phyloP scores from a whole-genome alignment of 2,329 filamentous ascomycete genomes.

The Chaetomium sp. region DNA sequence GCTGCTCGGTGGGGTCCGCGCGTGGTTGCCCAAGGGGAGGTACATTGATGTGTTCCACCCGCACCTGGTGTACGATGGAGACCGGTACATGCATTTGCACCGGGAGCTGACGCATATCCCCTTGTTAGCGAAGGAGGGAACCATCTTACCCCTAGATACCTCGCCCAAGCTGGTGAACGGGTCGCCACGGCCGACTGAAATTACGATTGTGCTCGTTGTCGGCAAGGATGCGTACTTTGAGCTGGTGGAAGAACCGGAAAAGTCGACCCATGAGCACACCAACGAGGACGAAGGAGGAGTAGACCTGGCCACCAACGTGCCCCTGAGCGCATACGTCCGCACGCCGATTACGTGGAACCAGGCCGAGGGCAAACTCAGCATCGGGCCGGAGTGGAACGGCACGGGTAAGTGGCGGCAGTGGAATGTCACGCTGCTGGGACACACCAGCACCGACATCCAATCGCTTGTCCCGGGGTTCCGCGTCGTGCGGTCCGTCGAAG shows the following conservation, averaged over 20 bases:
- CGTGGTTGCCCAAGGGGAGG: conserved; percentile 50
- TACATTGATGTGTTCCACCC: conserved; percentile 52
- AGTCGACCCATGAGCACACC: neutral
- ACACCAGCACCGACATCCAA: conserved; percentile 12
- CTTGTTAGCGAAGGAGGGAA: conserved; percentile 48
- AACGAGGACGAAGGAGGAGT: neutral
- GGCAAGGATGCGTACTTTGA: conserved; percentile 43
- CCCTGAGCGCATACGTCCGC: conserved; percentile 12
- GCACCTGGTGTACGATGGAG: conserved; percentile 50
- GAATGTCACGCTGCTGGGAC: conserved; percentile 22
- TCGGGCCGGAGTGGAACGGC: conserved; percentile 20
- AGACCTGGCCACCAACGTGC: neutral
- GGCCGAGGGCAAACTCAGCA: conserved; percentile 14
- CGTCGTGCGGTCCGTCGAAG: conserved; percentile 5
- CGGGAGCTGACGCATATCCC: conserved; percentile 45
- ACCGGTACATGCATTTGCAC: conserved; percentile 45
- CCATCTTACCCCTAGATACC: conserved; percentile 51
- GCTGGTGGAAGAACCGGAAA: conserved; percentile 40
- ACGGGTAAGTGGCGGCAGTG: conserved; percentile 14
- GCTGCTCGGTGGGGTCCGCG: conserved; percentile 41
- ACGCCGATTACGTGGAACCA: conserved; percentile 22
- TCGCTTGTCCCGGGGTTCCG: conserved; percentile 4
- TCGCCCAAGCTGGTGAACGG: conserved; percentile 39
- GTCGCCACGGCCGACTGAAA: conserved; percentile 37
- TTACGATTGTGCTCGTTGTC: conserved; percentile 45